Base-by-base conservation (phyloP, 495 filamentous ascomycete genomes). In the Penicillium samsonianum region DNA sequence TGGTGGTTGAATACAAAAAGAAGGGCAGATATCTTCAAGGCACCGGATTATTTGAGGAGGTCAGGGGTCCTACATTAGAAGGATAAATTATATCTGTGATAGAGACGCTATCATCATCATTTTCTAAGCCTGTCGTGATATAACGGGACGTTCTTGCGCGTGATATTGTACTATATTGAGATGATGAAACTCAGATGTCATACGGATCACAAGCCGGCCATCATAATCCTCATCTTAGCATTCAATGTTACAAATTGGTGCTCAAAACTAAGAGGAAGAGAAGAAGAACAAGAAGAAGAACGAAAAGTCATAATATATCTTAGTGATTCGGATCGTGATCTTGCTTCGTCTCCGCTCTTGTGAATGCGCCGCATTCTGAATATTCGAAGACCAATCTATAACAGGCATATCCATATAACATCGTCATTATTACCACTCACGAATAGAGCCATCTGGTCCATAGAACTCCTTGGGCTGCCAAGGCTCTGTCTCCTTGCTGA, bases 371-470 rank as follows among this genome's bases (percentile, higher is more conserved):
- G n/a, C 5, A 37, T 8, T 5, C n/a, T 9, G 14, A 37, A 37
- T 14, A 37, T 37, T n/a, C 2, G 14, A 7, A 16, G 1, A 6
- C 33, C 6, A 16, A 37, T 37, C 3, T 17, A 17, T 38, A 38
- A 17, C 16, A 17, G 16, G 35, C 3, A 9, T n/a, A 44, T 44
- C 22, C 12, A 14, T 44, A 12, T 7, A 11, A 25, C 8, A 25
- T 16, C 20, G 22, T 25, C 19, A 45, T 31, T 10, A 50, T 62
- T 75, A 92, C 89, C 89, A 92, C 65, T 92, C 89, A 40, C 89
- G 78, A 60, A 91, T 79, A 25, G 82, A 83, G 6, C 87, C 87
- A 61, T 89, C 89, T 8, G 84, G 83, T 1, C 90, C 90, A 47
- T 80, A 76, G 60, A 92, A 92, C 22, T 80, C 85, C 52, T 86